Evolutionary conservation across 805 yeast genomes (phyloP).

Genomic region (Saccharomycopsis selenospora): DNA sequence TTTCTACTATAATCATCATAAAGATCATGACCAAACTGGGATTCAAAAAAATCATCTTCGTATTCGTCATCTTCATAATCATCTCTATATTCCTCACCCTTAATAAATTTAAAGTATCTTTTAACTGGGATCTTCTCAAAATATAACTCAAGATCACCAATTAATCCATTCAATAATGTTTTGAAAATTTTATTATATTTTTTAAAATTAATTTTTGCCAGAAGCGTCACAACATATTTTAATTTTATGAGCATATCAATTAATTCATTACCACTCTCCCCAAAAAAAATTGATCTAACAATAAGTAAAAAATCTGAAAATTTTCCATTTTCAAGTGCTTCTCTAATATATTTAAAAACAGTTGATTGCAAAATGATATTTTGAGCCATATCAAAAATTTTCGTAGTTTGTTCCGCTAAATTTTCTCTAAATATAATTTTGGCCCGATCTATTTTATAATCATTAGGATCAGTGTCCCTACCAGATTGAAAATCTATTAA

Average conservation of each 20-base stretch:
- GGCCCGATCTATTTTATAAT: neutral
- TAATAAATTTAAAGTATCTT: neutral
- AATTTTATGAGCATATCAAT: slow-evolving; percentile 14
- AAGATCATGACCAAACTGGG: slow-evolving; percentile 2
- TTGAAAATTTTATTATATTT: slow-evolving; percentile 17
- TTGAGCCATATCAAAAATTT: neutral
- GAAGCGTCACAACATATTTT: slow-evolving; percentile 4
- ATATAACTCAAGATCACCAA: slow-evolving; percentile 17
- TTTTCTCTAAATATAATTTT: neutral
- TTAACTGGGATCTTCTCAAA: slow-evolving; percentile 11
- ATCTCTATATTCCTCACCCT: neutral
- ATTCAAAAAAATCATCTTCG: neutral
- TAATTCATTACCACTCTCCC: slow-evolving; percentile 8
- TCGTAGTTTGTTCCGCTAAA: neutral
- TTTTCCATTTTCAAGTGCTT: slow-evolving; percentile 10
- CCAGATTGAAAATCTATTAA: slow-evolving; percentile 15
- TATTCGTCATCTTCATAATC: too few species aligned
- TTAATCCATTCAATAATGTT: slow-evolving; percentile 11
- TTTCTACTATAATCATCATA: neutral
- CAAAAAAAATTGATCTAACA: slow-evolving; percentile 12
- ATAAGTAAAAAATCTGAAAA: slow-evolving; percentile 9
- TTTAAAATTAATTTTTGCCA: slow-evolving; percentile 6
- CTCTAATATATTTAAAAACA: slow-evolving; percentile 8
- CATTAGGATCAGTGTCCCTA: neutral
- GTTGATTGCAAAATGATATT: neutral